phyloP scores from a whole-genome alignment of 768 basidiomycete genomes.

The Pleurotus tuoliensis region DNA sequence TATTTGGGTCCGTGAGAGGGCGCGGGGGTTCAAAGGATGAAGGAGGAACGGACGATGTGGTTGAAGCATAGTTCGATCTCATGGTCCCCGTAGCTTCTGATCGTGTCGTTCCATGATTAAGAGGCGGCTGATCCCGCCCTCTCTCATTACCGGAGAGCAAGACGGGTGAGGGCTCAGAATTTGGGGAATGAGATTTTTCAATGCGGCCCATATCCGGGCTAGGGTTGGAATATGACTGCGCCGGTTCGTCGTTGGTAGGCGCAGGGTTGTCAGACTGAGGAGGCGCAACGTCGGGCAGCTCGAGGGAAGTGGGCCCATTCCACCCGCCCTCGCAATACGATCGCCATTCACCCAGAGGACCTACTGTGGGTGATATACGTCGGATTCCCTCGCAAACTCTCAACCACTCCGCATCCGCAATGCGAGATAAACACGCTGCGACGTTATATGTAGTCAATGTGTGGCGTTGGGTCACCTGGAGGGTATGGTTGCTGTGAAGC shows the following conservation, averaged over 20 bases:
- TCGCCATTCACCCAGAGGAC: conserved; percentile 69
- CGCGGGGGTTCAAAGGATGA: conserved; percentile 30
- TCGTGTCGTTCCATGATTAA: not conserved
- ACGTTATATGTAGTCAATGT: conserved; percentile 52
- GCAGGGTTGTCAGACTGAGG: not conserved
- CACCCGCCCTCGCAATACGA: conserved; percentile 76
- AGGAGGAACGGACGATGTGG: conserved; percentile 32
- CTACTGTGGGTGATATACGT: conserved; percentile 61
- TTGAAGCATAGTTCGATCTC: conserved; percentile 9
- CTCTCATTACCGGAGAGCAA: not conserved
- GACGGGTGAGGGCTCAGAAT: not conserved
- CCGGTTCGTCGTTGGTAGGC: conserved; percentile 3
- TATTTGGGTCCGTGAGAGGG: conserved; percentile 34
- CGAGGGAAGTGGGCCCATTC: conserved; percentile 46
- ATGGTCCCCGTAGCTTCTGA: conserved; percentile 1
- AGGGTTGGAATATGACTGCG: not conserved
- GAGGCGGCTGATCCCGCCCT: not conserved
- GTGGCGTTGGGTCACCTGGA: conserved; percentile 61
- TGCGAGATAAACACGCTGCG: conserved; percentile 60
- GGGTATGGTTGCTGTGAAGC: conserved; percentile 55
- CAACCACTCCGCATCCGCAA: conserved; percentile 80
- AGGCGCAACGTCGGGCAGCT: conserved; percentile 32
- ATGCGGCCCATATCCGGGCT: not conserved
- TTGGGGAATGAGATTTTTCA: not conserved
- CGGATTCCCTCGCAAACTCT: conserved; percentile 70